Conservation (phyloP, 1,284 basidiomycete genomes). For the Rhodofomes roseus region DNA sequence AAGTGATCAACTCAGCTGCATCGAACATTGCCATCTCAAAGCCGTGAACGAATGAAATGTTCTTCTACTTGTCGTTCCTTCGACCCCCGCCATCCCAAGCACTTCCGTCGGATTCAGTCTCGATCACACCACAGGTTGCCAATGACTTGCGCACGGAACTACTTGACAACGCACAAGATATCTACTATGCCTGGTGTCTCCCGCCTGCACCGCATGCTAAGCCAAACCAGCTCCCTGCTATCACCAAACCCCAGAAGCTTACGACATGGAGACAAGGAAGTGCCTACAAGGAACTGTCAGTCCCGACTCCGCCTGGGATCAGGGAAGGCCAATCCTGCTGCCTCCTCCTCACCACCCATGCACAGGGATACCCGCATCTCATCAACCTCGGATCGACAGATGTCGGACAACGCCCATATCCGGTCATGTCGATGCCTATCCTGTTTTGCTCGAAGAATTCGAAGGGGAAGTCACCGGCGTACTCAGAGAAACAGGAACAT, state of each 20-base stretch:
- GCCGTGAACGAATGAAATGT: conserved; percentile 41
- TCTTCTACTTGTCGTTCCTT: conserved; percentile 75
- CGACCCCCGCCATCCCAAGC: conserved; percentile 62
- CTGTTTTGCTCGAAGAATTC: conserved; percentile 33
- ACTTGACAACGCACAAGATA: conserved; percentile 45
- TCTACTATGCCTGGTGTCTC: conserved; percentile 32
- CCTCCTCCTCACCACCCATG: conserved; percentile 49
- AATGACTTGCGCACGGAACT: conserved; percentile 78
- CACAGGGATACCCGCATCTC: conserved; percentile 24
- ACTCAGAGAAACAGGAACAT: conserved; percentile 60
- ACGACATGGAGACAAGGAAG: conserved; percentile 64
- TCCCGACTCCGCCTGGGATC: conserved; percentile 56
- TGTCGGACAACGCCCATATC: conserved; percentile 43
- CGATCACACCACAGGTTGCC: conserved; percentile 70
- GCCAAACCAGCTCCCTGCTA: conserved; percentile 13
- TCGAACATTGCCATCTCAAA: too few species aligned
- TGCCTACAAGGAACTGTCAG: conserved; percentile 68
- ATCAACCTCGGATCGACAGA: conserved; percentile 25
- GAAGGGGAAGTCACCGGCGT: conserved; percentile 11
- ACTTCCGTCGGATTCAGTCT: conserved; percentile 37
- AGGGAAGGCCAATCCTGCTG: conserved; percentile 58
- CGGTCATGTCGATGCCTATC: conserved; percentile 68
- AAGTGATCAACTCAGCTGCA: too few species aligned
- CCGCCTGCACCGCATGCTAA: not conserved
- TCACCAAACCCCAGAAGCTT: conserved; percentile 52